A percentile compares a stretch with the other conserved stretches of the same genome.
Conservation (phyloP, 2,329 filamentous ascomycete genomes). For the Paecilomyces variotii region DNA sequence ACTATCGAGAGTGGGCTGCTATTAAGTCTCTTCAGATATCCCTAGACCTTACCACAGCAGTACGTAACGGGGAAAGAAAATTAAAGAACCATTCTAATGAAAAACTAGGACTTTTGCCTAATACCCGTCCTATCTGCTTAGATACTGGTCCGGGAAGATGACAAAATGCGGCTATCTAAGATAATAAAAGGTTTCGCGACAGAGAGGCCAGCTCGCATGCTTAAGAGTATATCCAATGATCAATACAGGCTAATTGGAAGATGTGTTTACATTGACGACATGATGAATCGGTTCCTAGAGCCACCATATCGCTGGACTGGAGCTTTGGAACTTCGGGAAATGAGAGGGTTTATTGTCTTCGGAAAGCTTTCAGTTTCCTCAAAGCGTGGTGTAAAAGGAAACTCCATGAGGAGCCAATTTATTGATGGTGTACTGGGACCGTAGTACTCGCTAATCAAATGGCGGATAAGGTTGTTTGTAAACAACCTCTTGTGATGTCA, state of each 20-base stretch:
- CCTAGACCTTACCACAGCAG: background rate
- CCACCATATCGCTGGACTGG: background rate
- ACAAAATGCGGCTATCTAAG: background rate
- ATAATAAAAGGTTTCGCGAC: background rate
- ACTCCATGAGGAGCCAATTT: background rate
- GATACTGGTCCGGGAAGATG: background rate
- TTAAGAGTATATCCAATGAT: background rate
- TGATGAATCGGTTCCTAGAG: background rate
- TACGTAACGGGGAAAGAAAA: background rate
- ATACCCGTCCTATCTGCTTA: background rate
- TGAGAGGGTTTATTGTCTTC: background rate
- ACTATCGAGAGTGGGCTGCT: background rate
- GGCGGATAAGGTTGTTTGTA: background rate
- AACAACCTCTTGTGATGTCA: background rate
- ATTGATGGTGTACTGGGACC: background rate
- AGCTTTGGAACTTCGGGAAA: background rate
- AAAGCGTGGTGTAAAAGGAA: background rate
- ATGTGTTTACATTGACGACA: conserved; percentile 1
- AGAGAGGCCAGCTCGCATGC: background rate
- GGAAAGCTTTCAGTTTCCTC: background rate
- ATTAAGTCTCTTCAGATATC: background rate
- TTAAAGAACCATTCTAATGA: background rate
- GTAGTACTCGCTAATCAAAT: background rate
- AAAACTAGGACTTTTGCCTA: background rate
- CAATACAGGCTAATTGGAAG: conserved; percentile 2